Conservation (phyloP, 768 basidiomycete genomes). For the Pholiota molesta region DNA sequence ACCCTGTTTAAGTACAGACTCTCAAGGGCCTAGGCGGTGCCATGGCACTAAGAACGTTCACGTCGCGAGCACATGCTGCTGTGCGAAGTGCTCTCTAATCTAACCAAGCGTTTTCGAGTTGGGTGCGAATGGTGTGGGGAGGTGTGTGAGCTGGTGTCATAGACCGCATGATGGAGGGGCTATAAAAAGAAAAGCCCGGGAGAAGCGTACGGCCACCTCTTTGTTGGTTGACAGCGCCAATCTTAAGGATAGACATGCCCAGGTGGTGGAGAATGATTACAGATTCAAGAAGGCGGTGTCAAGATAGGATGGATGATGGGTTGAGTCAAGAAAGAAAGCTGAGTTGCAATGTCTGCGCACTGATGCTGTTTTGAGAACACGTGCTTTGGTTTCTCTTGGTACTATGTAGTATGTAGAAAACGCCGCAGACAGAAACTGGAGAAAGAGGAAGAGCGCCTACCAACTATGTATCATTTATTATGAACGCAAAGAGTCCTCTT, state of each 20-base stretch:
- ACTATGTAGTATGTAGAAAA: no score
- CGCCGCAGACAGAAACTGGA: no score
- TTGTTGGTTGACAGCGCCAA: neutral
- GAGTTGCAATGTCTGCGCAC: no score
- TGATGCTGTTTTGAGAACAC: no score
- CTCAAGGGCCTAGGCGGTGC: slow-evolving; percentile 14
- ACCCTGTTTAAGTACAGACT: slow-evolving; percentile 3
- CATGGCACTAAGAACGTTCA: slow-evolving; percentile 19
- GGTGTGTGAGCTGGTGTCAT: neutral
- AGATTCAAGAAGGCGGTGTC: no score
- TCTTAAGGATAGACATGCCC: neutral
- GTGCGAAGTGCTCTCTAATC: slow-evolving; percentile 5
- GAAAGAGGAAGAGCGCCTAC: no score
- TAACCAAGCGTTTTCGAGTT: neutral
- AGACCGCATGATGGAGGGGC: neutral
- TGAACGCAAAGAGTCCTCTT: no score
- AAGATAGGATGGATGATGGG: no score
- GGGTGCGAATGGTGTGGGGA: neutral
- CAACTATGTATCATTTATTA: no score
- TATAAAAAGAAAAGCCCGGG: neutral
- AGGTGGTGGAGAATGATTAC: no score
- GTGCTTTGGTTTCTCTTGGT: no score
- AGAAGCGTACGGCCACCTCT: neutral
- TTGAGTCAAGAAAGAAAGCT: no score
- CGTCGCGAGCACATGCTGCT: slow-evolving; percentile 28